Percentiles rank a stretch among this genome's conserved stretches.
phyloP scores from a whole-genome alignment of 1,139 yeast species.

The Saccharomyces uvarum region DNA sequence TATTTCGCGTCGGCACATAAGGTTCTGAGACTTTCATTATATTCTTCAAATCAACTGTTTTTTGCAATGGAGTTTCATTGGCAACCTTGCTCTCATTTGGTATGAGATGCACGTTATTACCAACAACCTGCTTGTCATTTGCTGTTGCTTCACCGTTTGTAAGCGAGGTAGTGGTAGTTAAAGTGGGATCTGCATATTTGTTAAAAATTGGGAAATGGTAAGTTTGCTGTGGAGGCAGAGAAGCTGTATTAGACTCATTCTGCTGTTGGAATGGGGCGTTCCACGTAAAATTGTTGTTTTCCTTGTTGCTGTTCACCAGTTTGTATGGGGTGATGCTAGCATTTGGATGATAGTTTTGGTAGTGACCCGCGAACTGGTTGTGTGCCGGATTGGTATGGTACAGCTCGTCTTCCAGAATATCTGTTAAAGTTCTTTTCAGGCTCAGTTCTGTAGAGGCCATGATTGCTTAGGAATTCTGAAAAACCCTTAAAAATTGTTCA shows the following conservation, averaged over 20 bases:
- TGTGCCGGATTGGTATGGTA: slow-evolving; percentile 32
- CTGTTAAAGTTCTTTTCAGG: slow-evolving; percentile 43
- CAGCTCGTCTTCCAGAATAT: slow-evolving; percentile 59
- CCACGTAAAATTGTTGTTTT: neutral
- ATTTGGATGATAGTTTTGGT: neutral
- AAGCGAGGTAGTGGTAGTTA: slow-evolving; percentile 28
- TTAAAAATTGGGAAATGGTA: slow-evolving; percentile 27
- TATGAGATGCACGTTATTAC: neutral
- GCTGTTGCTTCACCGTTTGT: neutral
- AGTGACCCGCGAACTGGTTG: neutral
- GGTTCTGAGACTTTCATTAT: slow-evolving; percentile 10
- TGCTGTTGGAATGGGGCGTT: slow-evolving; percentile 11
- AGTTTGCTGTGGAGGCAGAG: neutral
- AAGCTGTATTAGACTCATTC: slow-evolving; percentile 6
- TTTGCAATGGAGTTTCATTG: slow-evolving; percentile 17
- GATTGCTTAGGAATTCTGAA: neutral
- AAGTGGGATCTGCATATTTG: slow-evolving; percentile 35
- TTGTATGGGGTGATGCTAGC: neutral
- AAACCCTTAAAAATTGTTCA: neutral
- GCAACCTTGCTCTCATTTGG: neutral
- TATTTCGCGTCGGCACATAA: slow-evolving; percentile 1
- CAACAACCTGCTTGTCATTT: slow-evolving; percentile 1
- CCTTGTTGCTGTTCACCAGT: neutral
- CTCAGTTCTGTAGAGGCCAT: slow-evolving; percentile 28
- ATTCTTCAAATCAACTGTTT: slow-evolving; percentile 22